These are phyloP conservation scores for Crithidia brevicula DNA, from an alignment of 208 protist genomes.

Conservation along the genomic window DNA sequence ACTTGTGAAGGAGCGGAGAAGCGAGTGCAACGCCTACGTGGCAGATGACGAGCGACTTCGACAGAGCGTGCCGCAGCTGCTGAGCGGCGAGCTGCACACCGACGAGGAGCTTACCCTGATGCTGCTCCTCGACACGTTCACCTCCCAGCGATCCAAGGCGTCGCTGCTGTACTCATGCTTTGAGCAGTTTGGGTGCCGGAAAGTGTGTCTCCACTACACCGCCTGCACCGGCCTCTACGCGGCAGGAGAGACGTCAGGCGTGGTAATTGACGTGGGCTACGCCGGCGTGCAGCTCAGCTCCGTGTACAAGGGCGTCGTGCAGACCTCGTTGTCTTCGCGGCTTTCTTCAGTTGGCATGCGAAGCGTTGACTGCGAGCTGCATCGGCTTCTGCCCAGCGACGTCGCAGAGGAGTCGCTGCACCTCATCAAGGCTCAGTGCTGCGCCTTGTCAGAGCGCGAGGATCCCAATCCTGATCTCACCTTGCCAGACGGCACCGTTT, in stretches of 20 bases:
- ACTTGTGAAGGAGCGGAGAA: constrained; percentile 23
- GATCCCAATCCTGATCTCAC: constrained; percentile 31
- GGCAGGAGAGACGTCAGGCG: constrained; percentile 65
- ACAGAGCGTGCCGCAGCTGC: constrained; percentile 24
- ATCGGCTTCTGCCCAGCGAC: constrained; percentile 16
- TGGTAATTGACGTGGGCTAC: constrained; percentile 77
- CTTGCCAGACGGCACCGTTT: constrained; percentile 53
- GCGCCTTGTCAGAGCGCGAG: constrained; percentile 17
- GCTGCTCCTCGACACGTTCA: constrained; percentile 57
- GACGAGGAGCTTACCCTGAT: constrained; percentile 68
- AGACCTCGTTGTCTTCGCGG: constrained; percentile 31
- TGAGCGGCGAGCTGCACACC: constrained; percentile 21
- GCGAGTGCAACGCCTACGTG: constrained; percentile 26
- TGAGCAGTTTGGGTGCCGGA: constrained; percentile 62
- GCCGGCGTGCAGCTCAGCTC: constrained; percentile 61
- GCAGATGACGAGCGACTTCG: constrained; percentile 26
- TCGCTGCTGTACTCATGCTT: constrained; percentile 64
- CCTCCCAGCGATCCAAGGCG: constrained; percentile 55
- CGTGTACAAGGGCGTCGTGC: constrained; percentile 42
- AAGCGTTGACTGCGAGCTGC: constrained; percentile 46
- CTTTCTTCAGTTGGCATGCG: constrained; percentile 43
- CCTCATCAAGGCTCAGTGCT: constrained; percentile 27
- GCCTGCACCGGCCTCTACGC: constrained; percentile 67
- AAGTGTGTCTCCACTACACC: constrained; percentile 54
- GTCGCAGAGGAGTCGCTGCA: constrained; percentile 19